Evolutionary conservation across 2,329 filamentous ascomycete species (phyloP), one percentile per base, ranked within the genome.

Genomic region (Neodidymelliopsis sp.): DNA sequence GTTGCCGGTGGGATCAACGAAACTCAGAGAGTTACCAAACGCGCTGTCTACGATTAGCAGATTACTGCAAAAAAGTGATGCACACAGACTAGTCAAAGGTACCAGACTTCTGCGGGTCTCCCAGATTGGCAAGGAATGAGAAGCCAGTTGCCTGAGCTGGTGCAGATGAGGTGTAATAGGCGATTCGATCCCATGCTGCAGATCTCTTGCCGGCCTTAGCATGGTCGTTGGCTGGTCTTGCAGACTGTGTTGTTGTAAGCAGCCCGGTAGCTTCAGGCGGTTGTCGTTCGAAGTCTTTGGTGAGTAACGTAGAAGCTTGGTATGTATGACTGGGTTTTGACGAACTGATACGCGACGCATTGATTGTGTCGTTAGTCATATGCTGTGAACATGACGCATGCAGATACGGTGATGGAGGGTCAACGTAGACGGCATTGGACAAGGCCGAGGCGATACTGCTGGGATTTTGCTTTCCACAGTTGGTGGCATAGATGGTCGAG

Each of bases 1-100:
- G 35, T 65, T 74, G 34, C 77, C 80, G 50, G 81, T 73, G 3
- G 73, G 58, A 48, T 77, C 77, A 33, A 80, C 74, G 60, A 83
- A 85, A 2, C 80, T 78, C 20, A 86, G 75, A 5, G 83, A 85
- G 59, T 80, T 81, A 30, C 84, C 84, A 63, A 81, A 84, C 10
- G 69, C 71, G 54, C 72, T 75, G 44, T 7, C n/a, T 1, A 6
- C 15, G 5, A 29, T 65, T 33, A 62, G 43, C 44, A 19, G 30
- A 13, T 16, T 19, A 4, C 1, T 12, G 4, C 10, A 8, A 13
- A 2, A 10, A 7, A 2, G 2, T 20, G 5, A 27, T 1, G 23
- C 7, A 13, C 4, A 29, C 57, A 55, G 71, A 78, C 75, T 73
- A 71, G 69, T 83, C 79, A 56, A 79, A 83, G 15, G 77, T 75